Evolutionary conservation across 345 rosid species (phyloP).

Genomic region (Sisymbrium altissimum): DNA sequence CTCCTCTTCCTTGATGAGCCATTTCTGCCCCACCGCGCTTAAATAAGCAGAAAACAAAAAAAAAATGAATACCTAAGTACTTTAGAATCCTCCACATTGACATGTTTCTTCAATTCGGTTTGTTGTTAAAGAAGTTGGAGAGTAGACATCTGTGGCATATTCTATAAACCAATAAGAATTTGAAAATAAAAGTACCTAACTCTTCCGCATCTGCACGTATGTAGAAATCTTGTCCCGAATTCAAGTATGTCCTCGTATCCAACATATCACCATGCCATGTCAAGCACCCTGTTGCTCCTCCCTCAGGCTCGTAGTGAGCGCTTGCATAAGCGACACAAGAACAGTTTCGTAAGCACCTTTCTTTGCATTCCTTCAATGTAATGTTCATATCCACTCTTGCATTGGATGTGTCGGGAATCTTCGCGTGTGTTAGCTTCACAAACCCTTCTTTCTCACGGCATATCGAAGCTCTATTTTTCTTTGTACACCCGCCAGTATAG

Average conservation of each 20-base stretch:
- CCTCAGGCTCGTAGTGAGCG: slow-evolving; percentile 32
- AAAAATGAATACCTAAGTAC: neutral
- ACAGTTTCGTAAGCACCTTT: slow-evolving; percentile 45
- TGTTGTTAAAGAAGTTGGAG: neutral
- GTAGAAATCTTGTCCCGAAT: slow-evolving; percentile 47
- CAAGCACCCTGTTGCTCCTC: slow-evolving; percentile 46
- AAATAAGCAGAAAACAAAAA: slow-evolving; percentile 8
- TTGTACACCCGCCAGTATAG: slow-evolving; percentile 46
- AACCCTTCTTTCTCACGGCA: slow-evolving; percentile 54
- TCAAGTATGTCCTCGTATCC: slow-evolving; percentile 39
- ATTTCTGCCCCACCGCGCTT: slow-evolving; percentile 31
- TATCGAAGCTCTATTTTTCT: slow-evolving; percentile 19
- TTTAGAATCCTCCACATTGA: neutral
- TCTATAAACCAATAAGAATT: neutral
- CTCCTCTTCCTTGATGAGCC: slow-evolving; percentile 28
- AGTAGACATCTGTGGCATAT: too few species aligned
- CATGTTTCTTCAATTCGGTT: neutral
- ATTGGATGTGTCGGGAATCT: slow-evolving; percentile 47
- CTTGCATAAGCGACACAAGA: slow-evolving; percentile 54
- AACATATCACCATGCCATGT: slow-evolving; percentile 46
- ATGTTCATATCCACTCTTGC: slow-evolving; percentile 37
- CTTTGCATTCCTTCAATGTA: slow-evolving; percentile 39
- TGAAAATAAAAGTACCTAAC: slow-evolving; percentile 40
- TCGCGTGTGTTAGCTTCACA: slow-evolving; percentile 35
- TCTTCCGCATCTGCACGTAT: slow-evolving; percentile 42